Conservation (phyloP, 2,329 filamentous ascomycete species). For the Geosmithia putterillii region DNA sequence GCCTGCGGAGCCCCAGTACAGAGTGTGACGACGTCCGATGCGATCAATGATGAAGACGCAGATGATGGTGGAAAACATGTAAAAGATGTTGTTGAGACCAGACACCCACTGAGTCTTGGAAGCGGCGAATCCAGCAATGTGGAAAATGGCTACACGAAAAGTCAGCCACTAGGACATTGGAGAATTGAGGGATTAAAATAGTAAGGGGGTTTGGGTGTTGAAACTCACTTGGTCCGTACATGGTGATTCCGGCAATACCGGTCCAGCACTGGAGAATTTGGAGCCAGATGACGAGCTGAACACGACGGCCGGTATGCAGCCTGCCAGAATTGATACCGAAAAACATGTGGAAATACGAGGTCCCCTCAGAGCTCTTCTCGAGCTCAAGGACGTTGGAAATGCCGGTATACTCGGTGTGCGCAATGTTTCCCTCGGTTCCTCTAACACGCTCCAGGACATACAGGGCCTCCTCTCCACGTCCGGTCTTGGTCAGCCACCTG, state of each 20-base stretch:
- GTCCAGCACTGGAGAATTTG: constrained; percentile 62
- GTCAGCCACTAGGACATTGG: too few relatives aligned
- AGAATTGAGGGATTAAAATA: constrained; percentile 55
- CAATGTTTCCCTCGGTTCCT: constrained; percentile 37
- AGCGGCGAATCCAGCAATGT: too few relatives aligned
- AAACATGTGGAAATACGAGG: constrained; percentile 57
- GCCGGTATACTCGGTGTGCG: constrained; percentile 54
- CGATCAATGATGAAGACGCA: constrained; percentile 59
- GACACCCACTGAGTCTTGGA: not conserved
- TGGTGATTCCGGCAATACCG: constrained; percentile 50
- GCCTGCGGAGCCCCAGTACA: constrained; percentile 54
- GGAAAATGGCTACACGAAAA: too few relatives aligned
- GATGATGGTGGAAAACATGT: constrained; percentile 46
- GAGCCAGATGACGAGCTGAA: constrained; percentile 59
- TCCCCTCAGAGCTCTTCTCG: constrained; percentile 48
- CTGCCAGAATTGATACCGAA: constrained; percentile 53
- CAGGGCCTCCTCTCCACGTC: constrained; percentile 52
- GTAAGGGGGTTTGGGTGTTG: too few relatives aligned
- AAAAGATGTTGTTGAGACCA: not conserved
- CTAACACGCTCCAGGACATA: constrained; percentile 54
- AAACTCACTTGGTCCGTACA: constrained; percentile 44
- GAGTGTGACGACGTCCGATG: constrained; percentile 55
- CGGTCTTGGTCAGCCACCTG: constrained; percentile 53
- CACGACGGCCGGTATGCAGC: constrained; percentile 53
- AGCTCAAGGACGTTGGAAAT: constrained; percentile 51